phyloP scores from a whole-genome alignment of 2,329 filamentous ascomycete genomes.

The Talaromyces sp. region DNA sequence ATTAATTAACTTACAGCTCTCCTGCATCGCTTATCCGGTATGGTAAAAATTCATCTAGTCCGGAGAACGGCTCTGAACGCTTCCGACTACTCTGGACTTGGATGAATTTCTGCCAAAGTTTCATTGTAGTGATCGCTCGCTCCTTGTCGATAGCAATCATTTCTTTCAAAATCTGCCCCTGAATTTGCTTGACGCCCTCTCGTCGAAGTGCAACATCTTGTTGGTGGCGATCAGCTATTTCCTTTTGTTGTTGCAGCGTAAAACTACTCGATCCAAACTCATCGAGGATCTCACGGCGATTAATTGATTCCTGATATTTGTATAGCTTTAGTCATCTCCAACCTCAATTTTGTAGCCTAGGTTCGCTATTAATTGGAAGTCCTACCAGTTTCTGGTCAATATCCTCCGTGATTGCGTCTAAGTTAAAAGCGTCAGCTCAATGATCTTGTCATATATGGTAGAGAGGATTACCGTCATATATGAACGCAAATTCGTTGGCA shows the following conservation, averaged over 20 bases:
- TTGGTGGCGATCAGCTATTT: neutral
- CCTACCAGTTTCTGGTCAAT: conserved; percentile 5
- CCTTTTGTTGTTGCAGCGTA: neutral
- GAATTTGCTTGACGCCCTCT: conserved; percentile 23
- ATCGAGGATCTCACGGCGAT: conserved; percentile 9
- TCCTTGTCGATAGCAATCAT: conserved; percentile 29
- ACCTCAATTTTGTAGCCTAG: neutral
- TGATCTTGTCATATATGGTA: neutral
- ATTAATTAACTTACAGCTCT: conserved; percentile 23
- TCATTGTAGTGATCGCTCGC: conserved; percentile 26
- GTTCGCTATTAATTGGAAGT: neutral
- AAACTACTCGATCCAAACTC: conserved; percentile 5
- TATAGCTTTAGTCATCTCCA: neutral
- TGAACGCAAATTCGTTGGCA: conserved; percentile 42
- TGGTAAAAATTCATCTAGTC: conserved; percentile 28
- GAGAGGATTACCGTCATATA: conserved; percentile 34
- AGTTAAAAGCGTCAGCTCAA: neutral
- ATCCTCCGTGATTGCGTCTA: conserved; percentile 2
- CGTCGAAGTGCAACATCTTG: conserved; percentile 12
- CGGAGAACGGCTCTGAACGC: conserved; percentile 20
- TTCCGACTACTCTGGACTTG: conserved; percentile 20
- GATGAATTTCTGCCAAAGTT: conserved; percentile 26
- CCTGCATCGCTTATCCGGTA: conserved; percentile 28
- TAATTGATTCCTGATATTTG: neutral
- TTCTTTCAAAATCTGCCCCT: conserved; percentile 21